phyloP scores from a whole-genome alignment of 2,329 filamentous ascomycete genomes.

The Fusarium haematococcum region DNA sequence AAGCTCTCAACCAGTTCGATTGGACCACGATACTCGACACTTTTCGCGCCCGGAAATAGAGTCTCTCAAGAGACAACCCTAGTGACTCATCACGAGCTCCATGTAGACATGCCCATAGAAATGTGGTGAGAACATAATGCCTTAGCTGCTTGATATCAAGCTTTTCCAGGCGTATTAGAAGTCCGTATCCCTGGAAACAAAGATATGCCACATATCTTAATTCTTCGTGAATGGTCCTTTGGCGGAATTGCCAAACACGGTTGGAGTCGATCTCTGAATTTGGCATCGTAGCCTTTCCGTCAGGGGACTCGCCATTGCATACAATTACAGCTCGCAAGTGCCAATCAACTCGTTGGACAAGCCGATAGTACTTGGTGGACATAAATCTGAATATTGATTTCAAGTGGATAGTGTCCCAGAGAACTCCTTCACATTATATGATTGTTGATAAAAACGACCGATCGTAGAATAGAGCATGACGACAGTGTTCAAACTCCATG shows the following conservation, averaged over 20 bases:
- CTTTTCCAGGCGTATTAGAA: neutral
- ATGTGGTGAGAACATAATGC: neutral
- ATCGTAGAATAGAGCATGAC: neutral
- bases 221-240: neutral
- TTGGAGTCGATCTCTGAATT: neutral
- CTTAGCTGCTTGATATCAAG: neutral
- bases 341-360: neutral
- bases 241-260: neutral
- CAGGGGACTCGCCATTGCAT: neutral
- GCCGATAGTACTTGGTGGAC: neutral
- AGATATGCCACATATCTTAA: neutral
- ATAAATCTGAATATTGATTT: neutral
- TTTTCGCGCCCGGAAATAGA: too few species aligned
- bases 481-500: neutral
- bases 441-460: neutral
- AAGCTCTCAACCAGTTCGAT: too few species aligned
- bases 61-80: neutral
- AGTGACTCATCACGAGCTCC: neutral
- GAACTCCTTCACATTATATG: neutral
- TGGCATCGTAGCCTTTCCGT: neutral
- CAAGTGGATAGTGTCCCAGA: neutral
- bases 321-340: neutral
- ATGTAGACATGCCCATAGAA: neutral
- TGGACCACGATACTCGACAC: too few species aligned
- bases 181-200: neutral